phyloP scores from a whole-genome alignment of 2,329 filamentous ascomycete species.

The Fusarium guadeloupense region DNA sequence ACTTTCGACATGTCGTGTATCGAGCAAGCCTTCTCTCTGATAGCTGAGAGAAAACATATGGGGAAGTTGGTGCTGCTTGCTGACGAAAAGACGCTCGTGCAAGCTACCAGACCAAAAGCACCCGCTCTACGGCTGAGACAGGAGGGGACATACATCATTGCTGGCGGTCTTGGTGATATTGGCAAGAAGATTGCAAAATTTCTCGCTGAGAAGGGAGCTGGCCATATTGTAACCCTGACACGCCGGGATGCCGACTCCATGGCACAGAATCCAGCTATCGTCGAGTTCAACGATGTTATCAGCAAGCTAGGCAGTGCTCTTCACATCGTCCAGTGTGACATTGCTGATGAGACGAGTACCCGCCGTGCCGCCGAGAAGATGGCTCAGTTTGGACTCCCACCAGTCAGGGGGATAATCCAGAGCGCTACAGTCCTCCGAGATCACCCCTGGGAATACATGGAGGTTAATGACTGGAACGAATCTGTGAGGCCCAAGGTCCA shows the following conservation, averaged over 20 bases:
- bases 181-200: neutral
- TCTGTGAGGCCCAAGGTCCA: slow-evolving; percentile 5
- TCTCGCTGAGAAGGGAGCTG: neutral
- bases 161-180: slow-evolving; percentile 1
- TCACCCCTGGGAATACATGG: slow-evolving; percentile 4
- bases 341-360: neutral
- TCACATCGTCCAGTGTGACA: slow-evolving; percentile 1
- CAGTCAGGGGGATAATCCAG: neutral
- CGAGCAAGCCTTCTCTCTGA: neutral
- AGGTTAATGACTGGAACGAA: slow-evolving; percentile 2
- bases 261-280: neutral
- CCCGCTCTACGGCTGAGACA: neutral
- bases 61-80: neutral
- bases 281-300: neutral
- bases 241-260: neutral
- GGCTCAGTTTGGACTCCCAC: neutral
- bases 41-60: neutral
- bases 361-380: neutral
- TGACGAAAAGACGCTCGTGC: neutral
- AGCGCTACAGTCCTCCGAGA: slow-evolving; percentile 5
- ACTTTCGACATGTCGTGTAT: neutral
- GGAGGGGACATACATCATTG: neutral
- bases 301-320: neutral
- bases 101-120: neutral
- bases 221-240: neutral